These are phyloP conservation scores for Schizophyllum amplum DNA, from an alignment of 1,284 basidiomycete genomes.

Conservation along the genomic window DNA sequence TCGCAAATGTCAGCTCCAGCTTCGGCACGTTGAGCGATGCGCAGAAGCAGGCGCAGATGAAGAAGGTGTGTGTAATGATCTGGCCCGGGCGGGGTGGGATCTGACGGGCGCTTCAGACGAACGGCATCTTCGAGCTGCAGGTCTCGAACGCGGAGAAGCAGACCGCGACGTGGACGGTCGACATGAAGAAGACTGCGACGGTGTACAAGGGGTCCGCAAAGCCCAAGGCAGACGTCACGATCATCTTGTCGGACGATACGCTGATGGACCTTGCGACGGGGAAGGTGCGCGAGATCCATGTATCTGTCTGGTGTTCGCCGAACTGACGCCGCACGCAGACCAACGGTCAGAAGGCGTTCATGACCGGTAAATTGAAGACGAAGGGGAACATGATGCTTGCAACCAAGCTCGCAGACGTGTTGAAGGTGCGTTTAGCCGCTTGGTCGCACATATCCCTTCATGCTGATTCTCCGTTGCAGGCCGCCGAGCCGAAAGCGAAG, in stretches of 20 bases:
- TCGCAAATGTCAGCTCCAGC: conserved; percentile 53
- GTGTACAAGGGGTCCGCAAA: conserved; percentile 77
- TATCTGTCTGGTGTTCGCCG: not conserved
- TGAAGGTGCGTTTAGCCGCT: conserved; percentile 49
- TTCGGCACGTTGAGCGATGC: conserved; percentile 60
- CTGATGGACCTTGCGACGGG: conserved; percentile 60
- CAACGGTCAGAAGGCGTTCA: conserved; percentile 90
- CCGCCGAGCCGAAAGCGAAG: conserved; percentile 28
- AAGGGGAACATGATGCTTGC: conserved; percentile 85
- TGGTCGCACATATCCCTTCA: not conserved
- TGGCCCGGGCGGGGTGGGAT: not conserved
- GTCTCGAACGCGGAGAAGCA: conserved; percentile 75
- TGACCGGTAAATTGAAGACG: conserved; percentile 86
- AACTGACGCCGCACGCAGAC: conserved; percentile 30
- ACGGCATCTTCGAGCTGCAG: conserved; percentile 86
- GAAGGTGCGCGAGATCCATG: conserved; percentile 41
- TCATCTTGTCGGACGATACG: conserved; percentile 68
- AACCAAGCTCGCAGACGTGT: conserved; percentile 77
- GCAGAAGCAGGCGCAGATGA: conserved; percentile 76
- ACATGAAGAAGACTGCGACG: conserved; percentile 85
- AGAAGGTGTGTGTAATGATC: conserved; percentile 56
- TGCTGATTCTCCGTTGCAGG: conserved; percentile 15
- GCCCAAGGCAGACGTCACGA: conserved; percentile 68
- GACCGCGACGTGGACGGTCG: conserved; percentile 87
- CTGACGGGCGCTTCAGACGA: conserved; percentile 48